Evolutionary conservation across 2,329 filamentous ascomycete species (phyloP).

Genomic region (Capronia epimyces): DNA sequence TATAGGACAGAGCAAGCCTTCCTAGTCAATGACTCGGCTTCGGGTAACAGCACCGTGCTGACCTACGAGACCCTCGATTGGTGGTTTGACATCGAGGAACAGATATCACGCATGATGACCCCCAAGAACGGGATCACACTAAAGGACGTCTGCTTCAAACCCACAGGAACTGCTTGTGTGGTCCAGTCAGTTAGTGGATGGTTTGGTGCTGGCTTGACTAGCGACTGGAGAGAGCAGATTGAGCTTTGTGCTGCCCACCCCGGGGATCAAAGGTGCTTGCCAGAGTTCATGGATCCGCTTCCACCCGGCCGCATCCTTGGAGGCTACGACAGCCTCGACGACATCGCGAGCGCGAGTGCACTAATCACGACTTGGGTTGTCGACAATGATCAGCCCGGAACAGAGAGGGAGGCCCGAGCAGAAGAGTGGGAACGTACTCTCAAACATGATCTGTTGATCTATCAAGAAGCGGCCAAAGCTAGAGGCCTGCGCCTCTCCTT

Average conservation of each 20-base stretch:
- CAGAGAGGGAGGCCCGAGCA: constrained; percentile 62
- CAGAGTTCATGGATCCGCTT: constrained; percentile 82
- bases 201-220: constrained; percentile 62
- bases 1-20: constrained; percentile 93
- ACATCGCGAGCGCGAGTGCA: constrained; percentile 62
- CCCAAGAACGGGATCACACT: constrained; percentile 62
- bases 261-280: constrained; percentile 66
- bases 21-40: constrained; percentile 71
- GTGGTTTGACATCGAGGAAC: constrained; percentile 88
- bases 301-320: constrained; percentile 81
- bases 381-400: constrained; percentile 73
- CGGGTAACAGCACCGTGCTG: constrained; percentile 64
- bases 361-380: constrained; percentile 93
- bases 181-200: constrained; percentile 90
- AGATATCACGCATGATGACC: constrained; percentile 67
- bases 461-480: constrained; percentile 70
- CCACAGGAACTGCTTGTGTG: constrained; percentile 80
- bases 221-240: constrained; percentile 68
- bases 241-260: constrained; percentile 71
- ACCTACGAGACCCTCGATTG: constrained; percentile 83
- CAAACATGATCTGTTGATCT: constrained; percentile 65
- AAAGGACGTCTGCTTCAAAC: constrained; percentile 88
- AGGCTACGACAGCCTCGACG: constrained; percentile 61
- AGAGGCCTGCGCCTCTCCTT: constrained; percentile 85
- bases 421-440: constrained; percentile 86